Evolutionary conservation across 192 early-diverging fungal species (phyloP).

Genomic region (Rhizophlyctis rosea): DNA sequence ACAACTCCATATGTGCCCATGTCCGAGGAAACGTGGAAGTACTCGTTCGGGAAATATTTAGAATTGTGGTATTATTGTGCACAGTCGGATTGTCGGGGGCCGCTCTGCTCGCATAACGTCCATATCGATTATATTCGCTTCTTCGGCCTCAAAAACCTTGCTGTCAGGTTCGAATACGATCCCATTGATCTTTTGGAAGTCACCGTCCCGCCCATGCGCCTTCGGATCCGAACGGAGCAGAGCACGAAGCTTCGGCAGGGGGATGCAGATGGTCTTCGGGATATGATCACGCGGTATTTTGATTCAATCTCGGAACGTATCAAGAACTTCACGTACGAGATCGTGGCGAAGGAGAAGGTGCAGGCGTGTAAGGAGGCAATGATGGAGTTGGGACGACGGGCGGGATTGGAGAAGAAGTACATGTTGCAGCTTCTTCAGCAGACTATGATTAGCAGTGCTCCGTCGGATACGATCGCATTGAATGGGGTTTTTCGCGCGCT

Average conservation of each 20-base stretch:
- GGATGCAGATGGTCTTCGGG: slow-evolving; percentile 64
- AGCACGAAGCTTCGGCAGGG: slow-evolving; percentile 67
- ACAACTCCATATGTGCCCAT: slow-evolving; percentile 72
- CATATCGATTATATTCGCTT: slow-evolving; percentile 80
- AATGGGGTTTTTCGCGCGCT: slow-evolving; percentile 74
- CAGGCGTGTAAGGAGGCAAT: slow-evolving; percentile 72
- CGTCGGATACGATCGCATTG: slow-evolving; percentile 77
- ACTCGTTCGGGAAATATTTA: slow-evolving; percentile 97
- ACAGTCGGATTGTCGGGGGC: slow-evolving; percentile 58
- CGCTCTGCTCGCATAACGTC: slow-evolving; percentile 80
- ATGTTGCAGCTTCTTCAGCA: slow-evolving; percentile 84
- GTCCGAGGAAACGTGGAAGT: slow-evolving; percentile 85
- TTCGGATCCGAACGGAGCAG: slow-evolving; percentile 47
- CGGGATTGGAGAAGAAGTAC: slow-evolving; percentile 73
- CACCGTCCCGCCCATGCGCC: slow-evolving; percentile 62
- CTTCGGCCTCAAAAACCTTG: slow-evolving; percentile 74
- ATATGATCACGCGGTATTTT: slow-evolving; percentile 76
- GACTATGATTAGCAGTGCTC: slow-evolving; percentile 68
- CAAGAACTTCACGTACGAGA: slow-evolving; percentile 74
- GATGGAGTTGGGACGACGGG: slow-evolving; percentile 64
- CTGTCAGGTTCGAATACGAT: slow-evolving; percentile 76
- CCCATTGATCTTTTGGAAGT: slow-evolving; percentile 72
- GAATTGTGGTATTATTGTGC: slow-evolving; percentile 87
- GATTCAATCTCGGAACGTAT: slow-evolving; percentile 81
- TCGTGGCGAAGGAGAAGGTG: slow-evolving; percentile 67